phyloP scores from a whole-genome alignment of 176 grass and related monocot species.

The Carex parvula region DNA sequence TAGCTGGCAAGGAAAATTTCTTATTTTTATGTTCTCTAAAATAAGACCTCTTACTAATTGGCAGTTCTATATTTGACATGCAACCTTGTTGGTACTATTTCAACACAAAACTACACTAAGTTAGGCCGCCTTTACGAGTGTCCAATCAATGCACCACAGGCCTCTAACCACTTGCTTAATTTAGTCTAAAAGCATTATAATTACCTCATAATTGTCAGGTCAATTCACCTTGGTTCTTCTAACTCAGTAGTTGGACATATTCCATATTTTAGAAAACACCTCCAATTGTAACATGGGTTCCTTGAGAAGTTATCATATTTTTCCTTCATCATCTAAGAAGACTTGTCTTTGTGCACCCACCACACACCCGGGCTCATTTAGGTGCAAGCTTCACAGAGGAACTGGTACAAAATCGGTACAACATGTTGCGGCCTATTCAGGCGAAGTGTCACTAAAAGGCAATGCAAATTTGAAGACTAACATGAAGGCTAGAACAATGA shows the following conservation, averaged over 20 bases:
- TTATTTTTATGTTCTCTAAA: background rate
- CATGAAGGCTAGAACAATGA: background rate
- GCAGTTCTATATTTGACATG: background rate
- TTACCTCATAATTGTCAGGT: background rate
- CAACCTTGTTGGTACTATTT: background rate
- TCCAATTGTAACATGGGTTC: background rate
- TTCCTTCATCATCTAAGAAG: conserved; percentile 23
- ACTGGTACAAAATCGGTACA: background rate
- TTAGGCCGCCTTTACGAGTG: background rate
- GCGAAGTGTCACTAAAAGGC: background rate
- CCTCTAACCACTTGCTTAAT: background rate
- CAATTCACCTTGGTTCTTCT: background rate
- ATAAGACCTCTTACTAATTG: background rate
- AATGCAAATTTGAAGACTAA: background rate
- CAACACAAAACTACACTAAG: background rate
- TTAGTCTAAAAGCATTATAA: background rate
- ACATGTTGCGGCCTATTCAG: background rate
- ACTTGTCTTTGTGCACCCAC: conserved; percentile 66
- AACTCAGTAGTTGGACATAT: background rate
- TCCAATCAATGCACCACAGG: background rate
- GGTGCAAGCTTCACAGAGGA: conserved; percentile 56
- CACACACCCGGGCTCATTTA: conserved; percentile 65
- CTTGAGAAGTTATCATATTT: conserved; percentile 30
- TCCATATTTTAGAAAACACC: background rate
- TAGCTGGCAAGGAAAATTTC: background rate